Evolutionary conservation across 139 green algal genomes (phyloP), one percentile per base, ranked within the genome.

Genomic region (Bryopsis sp.): DNA sequence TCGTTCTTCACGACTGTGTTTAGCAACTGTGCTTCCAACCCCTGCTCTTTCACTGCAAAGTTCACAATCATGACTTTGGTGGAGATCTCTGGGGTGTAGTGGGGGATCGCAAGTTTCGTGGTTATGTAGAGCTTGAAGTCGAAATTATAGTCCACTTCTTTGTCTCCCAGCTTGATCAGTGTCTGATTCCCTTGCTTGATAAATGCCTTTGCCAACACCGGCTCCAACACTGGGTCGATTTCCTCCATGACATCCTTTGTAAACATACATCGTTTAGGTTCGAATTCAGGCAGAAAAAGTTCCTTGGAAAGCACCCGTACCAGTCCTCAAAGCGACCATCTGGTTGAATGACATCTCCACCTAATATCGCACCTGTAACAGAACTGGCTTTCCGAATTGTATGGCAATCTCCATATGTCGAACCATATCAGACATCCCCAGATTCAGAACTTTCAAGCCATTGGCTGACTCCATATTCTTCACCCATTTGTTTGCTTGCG

Each of bases 61-160:
- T 95, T 92, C 39, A 91, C 70, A 29, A 91, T 82, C 66, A 80
- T 84, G 66, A 80, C 80, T 84, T 94, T 93, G 66, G 84, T 92
- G 74, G 64, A 84, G 67, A 93, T 80, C 77, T 94, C 88, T 6
- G 89, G 89, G 1, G 77, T 88, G 82, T 93, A 96, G 68, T 92
- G 86, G 26, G 89, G 89, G 78, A 91, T 94, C 70, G 74, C 50
- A 26, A 96, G 76, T 84, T 96, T 96, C 58, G 88, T 92, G 47
- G 86, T 92, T 38, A 96, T 79, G 76, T 94, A 96, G 34, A 96
- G 80, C 72, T 79, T 84, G 78, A 94, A 96, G 67, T 89, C 78
- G 22, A 75, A 72, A 70, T 88, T 88, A 80, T 86, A 90, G 77
- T 95, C 89, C 54, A 80, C 74, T 73, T 94, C 86, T 72, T 90